phyloP scores from a whole-genome alignment of 176 grass and related monocot species.

The Areca catechu region DNA sequence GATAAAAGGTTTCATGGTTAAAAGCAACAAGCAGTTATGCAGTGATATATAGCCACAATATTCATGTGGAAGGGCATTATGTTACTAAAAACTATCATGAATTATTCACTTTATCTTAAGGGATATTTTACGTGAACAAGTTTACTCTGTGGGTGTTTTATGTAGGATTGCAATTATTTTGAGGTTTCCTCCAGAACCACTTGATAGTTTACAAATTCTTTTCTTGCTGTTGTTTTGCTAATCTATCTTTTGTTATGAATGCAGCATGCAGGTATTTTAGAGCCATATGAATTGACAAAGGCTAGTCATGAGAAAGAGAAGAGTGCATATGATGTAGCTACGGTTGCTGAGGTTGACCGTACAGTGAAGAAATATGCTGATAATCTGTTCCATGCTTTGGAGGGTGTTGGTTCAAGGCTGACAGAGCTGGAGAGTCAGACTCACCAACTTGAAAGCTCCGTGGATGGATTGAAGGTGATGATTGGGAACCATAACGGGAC shows the following conservation, averaged over 20 bases:
- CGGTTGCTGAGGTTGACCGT: constrained; percentile 60
- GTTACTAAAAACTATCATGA: no score
- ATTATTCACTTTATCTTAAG: no score
- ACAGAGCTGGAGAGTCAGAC: constrained; percentile 61
- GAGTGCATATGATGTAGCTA: constrained; percentile 27
- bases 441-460: constrained; percentile 56
- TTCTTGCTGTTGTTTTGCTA: no score
- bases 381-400: constrained; percentile 63
- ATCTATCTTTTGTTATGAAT: neutral
- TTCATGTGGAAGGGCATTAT: no score
- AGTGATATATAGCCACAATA: no score
- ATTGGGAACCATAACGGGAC: constrained; percentile 57
- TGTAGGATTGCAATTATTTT: no score
- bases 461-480: constrained; percentile 55
- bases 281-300: constrained; percentile 40
- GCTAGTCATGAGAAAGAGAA: constrained; percentile 50
- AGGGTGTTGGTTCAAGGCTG: constrained; percentile 64
- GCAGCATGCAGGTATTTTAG: constrained; percentile 40
- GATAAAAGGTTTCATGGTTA: no score
- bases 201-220: no score
- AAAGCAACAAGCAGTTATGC: no score
- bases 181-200: no score
- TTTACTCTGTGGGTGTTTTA: no score
- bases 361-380: constrained; percentile 87
- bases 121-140: no score